A percentile compares a stretch with the other conserved stretches of the same genome.
phyloP scores from a whole-genome alignment of 1,284 basidiomycete genomes.

The Ganoderma boninense region DNA sequence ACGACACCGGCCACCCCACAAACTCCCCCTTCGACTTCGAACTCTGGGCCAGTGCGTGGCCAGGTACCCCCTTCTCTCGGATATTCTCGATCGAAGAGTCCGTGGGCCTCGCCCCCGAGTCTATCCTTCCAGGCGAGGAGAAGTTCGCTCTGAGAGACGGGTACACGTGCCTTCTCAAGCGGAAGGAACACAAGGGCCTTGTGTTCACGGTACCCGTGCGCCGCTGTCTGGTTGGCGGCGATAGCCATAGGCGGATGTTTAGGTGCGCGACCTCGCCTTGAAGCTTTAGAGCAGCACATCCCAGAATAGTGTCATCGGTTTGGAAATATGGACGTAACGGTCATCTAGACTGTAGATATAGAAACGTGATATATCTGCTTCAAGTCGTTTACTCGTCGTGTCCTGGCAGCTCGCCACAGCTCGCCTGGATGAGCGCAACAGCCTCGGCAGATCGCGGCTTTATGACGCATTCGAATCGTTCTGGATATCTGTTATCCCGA shows the following conservation, averaged over 20 bases:
- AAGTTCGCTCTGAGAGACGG: background rate
- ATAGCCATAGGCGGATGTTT: background rate
- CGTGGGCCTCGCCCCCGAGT: background rate
- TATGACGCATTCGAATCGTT: conserved; percentile 28
- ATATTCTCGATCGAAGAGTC: background rate
- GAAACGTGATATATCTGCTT: too few species aligned
- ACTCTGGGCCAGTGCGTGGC: background rate
- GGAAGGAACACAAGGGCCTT: background rate
- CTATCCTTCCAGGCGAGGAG: background rate
- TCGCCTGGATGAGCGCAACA: conserved; percentile 14
- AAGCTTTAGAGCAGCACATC: too few species aligned
- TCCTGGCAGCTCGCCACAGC: background rate
- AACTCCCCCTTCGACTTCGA: background rate
- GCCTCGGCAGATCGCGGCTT: conserved; percentile 22
- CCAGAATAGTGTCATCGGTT: too few species aligned
- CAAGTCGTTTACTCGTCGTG: too few species aligned
- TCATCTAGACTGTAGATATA: too few species aligned
- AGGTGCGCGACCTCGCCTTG: background rate
- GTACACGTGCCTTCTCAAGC: background rate
- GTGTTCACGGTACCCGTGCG: background rate
- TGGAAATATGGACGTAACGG: too few species aligned
- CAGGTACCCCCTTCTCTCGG: background rate
- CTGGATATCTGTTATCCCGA: conserved; percentile 22
- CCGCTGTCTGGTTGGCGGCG: background rate
- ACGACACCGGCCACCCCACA: background rate